Percentiles rank a stretch among this genome's conserved stretches.
Conservation (phyloP, 495 filamentous ascomycete species). For the Chaetomium tenue region DNA sequence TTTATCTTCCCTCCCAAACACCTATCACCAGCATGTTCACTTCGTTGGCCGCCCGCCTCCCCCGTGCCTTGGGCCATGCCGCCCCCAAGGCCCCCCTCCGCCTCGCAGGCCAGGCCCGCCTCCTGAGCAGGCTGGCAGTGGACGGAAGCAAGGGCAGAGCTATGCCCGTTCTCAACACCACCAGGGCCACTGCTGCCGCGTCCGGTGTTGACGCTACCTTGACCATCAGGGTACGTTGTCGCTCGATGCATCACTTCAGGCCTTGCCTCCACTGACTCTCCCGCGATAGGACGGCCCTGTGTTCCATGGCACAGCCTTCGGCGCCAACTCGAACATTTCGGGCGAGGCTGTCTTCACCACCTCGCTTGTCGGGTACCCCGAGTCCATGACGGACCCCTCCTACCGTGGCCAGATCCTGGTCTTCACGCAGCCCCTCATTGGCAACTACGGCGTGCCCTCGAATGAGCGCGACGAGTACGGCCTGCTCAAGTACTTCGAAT, state of each 20-base stretch:
- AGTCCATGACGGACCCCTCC: conserved; percentile 97
- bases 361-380: conserved; percentile 90
- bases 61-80: conserved; percentile 44
- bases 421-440: conserved; percentile 98
- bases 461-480: conserved; percentile 71
- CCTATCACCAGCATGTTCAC: conserved; percentile 61
- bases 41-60: conserved; percentile 58
- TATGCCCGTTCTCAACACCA: conserved; percentile 44
- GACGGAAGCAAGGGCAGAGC: conserved; percentile 64
- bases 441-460: conserved; percentile 95
- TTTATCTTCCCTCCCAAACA: conserved; percentile 26
- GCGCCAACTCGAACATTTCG: conserved; percentile 85
- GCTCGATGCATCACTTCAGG: background rate
- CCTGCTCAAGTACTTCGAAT: conserved; percentile 90
- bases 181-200: conserved; percentile 56
- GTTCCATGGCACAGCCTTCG: conserved; percentile 90
- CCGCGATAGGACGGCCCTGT: conserved; percentile 71
- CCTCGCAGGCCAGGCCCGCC: conserved; percentile 48
- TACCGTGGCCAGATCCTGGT: conserved; percentile 98
- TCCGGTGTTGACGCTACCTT: conserved; percentile 79
- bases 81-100: conserved; percentile 36
- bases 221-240: conserved; percentile 72
- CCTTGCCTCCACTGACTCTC: conserved; percentile 12
- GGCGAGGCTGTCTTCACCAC: conserved; percentile 96
- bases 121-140: conserved; percentile 51